phyloP scores from a whole-genome alignment of 2,329 filamentous ascomycete genomes.

The Colletotrichum godetiae region DNA sequence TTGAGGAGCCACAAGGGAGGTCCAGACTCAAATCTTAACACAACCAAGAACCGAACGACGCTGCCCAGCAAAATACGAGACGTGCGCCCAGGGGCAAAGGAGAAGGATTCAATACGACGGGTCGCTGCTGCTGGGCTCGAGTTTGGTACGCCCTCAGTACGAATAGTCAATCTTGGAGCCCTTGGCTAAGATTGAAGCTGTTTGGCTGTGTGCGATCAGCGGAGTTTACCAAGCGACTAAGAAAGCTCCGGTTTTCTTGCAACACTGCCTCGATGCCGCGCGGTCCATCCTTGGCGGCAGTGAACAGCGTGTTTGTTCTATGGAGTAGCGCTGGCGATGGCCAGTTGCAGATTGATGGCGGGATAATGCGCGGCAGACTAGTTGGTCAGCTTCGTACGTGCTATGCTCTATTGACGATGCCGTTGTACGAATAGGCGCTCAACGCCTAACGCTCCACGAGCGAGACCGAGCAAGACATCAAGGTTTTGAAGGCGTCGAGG shows the following conservation, averaged over 20 bases:
- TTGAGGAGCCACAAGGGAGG: not conserved
- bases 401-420: not conserved
- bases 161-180: slow-evolving; percentile 10
- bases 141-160: not conserved
- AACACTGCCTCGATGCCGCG: slow-evolving; percentile 16
- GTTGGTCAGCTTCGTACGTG: not conserved
- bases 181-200: slow-evolving; percentile 10
- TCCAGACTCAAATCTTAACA: not conserved
- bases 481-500: not conserved
- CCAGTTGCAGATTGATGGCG: slow-evolving; percentile 17
- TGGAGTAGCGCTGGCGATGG: not conserved
- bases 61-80: slow-evolving; percentile 29
- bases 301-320: not conserved
- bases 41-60: not conserved
- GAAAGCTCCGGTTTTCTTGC: slow-evolving; percentile 2
- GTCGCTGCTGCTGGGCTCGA: not conserved
- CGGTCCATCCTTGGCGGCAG: slow-evolving; percentile 8
- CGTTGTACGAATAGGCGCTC: not conserved
- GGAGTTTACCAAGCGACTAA: not conserved
- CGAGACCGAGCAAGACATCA: not conserved
- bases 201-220: not conserved
- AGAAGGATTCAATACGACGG: slow-evolving; percentile 2
- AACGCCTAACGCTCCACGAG: not conserved
- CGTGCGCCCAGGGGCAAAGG: not conserved
- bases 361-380: not conserved